Evolutionary conservation across 208 protist genomes (phyloP).

Genomic region (Trypanosoma mega): DNA sequence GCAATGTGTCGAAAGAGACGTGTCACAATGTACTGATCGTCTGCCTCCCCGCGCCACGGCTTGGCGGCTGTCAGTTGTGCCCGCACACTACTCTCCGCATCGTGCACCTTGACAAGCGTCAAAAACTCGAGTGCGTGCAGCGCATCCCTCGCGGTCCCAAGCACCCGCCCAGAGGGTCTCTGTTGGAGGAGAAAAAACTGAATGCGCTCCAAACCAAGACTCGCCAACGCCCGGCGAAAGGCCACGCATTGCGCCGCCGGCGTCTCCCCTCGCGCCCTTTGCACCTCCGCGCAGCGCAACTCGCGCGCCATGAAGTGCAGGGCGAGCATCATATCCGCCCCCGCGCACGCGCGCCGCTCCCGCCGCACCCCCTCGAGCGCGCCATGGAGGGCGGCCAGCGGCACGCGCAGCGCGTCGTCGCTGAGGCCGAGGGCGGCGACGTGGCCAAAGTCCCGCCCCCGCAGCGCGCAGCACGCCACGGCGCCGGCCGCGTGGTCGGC

Average conservation of each 20-base stretch:
- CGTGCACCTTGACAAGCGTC: constrained; percentile 33
- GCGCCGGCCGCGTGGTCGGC: constrained; percentile 46
- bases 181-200: constrained; percentile 57
- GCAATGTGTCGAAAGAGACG: constrained; percentile 29
- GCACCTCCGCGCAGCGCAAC: constrained; percentile 36
- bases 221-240: constrained; percentile 40
- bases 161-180: constrained; percentile 7
- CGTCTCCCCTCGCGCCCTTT: background rate
- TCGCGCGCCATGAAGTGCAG: constrained; percentile 70
- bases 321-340: constrained; percentile 41
- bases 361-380: constrained; percentile 34
- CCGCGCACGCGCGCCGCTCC: constrained; percentile 35
- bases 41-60: background rate
- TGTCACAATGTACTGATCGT: constrained; percentile 20
- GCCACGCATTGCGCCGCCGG: constrained; percentile 14
- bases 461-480: constrained; percentile 48
- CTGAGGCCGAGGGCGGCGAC: constrained; percentile 58
- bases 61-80: constrained; percentile 4
- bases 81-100: constrained; percentile 24
- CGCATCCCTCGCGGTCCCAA: constrained; percentile 48
- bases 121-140: constrained; percentile 66
- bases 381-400: constrained; percentile 30
- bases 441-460: constrained; percentile 66
- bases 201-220: constrained; percentile 57
- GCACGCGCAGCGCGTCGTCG: constrained; percentile 54